phyloP scores from a whole-genome alignment of 2,329 filamentous ascomycete species.

The Phoma sp. region DNA sequence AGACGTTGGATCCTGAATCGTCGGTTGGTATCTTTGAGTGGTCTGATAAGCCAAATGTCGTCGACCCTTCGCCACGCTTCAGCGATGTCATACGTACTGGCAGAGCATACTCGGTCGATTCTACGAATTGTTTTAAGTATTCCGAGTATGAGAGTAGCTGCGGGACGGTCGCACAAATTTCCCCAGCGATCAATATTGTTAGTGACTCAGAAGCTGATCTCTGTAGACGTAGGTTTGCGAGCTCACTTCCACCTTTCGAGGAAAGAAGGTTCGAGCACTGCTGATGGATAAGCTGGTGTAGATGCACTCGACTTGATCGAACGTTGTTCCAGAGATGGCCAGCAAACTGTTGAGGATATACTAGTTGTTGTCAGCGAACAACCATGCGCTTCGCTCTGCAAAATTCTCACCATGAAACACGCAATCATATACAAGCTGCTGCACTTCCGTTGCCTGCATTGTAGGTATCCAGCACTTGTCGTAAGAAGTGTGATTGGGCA shows the following conservation, averaged over 20 bases:
- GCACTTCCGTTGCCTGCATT: slow-evolving; percentile 4
- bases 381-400: not conserved
- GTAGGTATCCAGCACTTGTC: slow-evolving; percentile 13
- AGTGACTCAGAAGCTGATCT: slow-evolving; percentile 16
- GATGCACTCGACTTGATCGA: slow-evolving; percentile 30
- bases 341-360: slow-evolving; percentile 27
- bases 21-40: not conserved
- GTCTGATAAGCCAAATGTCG: not conserved
- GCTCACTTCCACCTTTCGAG: not conserved
- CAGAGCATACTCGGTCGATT: not conserved
- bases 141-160: slow-evolving; percentile 24
- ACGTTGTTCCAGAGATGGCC: slow-evolving; percentile 38
- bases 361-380: slow-evolving; percentile 8
- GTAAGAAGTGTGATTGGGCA: slow-evolving; percentile 23
- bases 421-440: slow-evolving; percentile 25
- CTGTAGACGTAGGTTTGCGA: slow-evolving; percentile 9
- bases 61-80: not conserved
- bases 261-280: slow-evolving; percentile 19
- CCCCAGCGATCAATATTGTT: slow-evolving; percentile 21
- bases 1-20: slow-evolving; percentile 1
- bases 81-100: slow-evolving; percentile 2
- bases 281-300: slow-evolving; percentile 31
- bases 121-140: slow-evolving; percentile 6
- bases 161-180: slow-evolving; percentile 36
- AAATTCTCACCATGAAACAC: slow-evolving; percentile 26